These are phyloP conservation scores for Patellifolia procumbens DNA, from an alignment of 179 eudicot species.

Conservation along the genomic window DNA sequence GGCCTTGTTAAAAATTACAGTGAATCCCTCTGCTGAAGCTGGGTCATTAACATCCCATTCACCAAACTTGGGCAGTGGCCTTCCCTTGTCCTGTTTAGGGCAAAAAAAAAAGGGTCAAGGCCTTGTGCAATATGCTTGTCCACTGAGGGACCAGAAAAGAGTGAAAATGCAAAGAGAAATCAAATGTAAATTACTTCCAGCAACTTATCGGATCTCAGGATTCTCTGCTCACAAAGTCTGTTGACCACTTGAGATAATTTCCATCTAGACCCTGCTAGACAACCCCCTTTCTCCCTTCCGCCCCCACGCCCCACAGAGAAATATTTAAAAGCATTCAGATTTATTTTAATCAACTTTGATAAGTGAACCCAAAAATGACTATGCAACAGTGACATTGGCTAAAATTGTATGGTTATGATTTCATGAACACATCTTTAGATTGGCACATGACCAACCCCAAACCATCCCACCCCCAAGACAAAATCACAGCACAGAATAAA, in stretches of 20 bases:
- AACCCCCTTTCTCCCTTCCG: not conserved
- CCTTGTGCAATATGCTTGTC: not conserved
- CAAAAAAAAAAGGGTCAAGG: constrained; percentile 14
- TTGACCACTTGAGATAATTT: not conserved
- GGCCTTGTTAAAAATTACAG: constrained; percentile 89
- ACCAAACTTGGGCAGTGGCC: constrained; percentile 92
- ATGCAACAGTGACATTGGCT: not conserved
- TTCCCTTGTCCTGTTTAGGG: constrained; percentile 67
- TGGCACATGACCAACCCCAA: not conserved
- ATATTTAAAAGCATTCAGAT: not conserved
- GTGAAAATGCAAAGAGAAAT: not conserved
- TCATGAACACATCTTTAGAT: not conserved
- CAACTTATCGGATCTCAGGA: not conserved
- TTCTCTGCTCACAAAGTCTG: not conserved
- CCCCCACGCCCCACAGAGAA: not conserved
- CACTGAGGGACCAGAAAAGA: not conserved
- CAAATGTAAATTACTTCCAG: not conserved
- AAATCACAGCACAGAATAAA: not conserved
- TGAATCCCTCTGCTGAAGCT: constrained; percentile 93
- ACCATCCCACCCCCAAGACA: not conserved
- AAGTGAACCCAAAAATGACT: not conserved
- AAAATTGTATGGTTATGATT: not conserved
- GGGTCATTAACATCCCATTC: constrained; percentile 98
- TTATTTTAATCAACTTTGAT: not conserved
- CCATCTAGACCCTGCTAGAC: not conserved